A percentile compares a stretch with the other conserved stretches of the same genome.
Evolutionary conservation across 352 stramenopile genomes (phyloP).

Genomic region (Pythium phragmiticola): DNA sequence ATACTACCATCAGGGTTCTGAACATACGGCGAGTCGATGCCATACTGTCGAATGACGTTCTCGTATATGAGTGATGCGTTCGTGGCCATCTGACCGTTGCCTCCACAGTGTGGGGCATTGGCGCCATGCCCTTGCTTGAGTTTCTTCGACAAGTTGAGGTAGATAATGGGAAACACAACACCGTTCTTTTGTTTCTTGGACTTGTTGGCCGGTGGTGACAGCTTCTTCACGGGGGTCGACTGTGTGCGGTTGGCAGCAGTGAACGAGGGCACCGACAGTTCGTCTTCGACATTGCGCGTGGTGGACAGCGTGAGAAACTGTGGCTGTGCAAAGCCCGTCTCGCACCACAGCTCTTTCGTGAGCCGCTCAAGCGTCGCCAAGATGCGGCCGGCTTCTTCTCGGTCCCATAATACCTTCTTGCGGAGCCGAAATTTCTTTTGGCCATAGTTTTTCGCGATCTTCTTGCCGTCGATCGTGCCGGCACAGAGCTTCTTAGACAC

Average conservation of each 20-base stretch:
- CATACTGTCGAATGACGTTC: slow-evolving; percentile 16
- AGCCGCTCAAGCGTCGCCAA: slow-evolving; percentile 49
- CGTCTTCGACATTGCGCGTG: slow-evolving; percentile 46
- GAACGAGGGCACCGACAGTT: slow-evolving; percentile 9
- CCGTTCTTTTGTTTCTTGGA: slow-evolving; percentile 49
- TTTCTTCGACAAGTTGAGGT: slow-evolving; percentile 78
- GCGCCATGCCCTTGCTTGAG: slow-evolving; percentile 33
- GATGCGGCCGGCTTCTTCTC: slow-evolving; percentile 40
- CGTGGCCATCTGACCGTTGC: not conserved
- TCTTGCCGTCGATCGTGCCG: slow-evolving; percentile 62
- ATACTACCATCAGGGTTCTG: slow-evolving; percentile 20
- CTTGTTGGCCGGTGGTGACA: slow-evolving; percentile 37
- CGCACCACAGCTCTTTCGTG: slow-evolving; percentile 54
- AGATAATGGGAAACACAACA: slow-evolving; percentile 71
- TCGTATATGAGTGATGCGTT: slow-evolving; percentile 10
- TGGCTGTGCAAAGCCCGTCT: slow-evolving; percentile 48
- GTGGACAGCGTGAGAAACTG: slow-evolving; percentile 64
- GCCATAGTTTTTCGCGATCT: slow-evolving; percentile 74
- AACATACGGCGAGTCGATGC: slow-evolving; percentile 7
- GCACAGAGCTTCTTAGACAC: slow-evolving; percentile 83
- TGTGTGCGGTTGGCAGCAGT: slow-evolving; percentile 8
- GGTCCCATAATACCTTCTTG: slow-evolving; percentile 57
- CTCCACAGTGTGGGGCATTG: not conserved
- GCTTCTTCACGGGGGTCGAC: slow-evolving; percentile 28
- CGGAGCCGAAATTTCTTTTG: slow-evolving; percentile 78